Evolutionary conservation across 768 basidiomycete genomes (phyloP), one percentile per base, ranked within the genome.

Genomic region (Russula sp.): DNA sequence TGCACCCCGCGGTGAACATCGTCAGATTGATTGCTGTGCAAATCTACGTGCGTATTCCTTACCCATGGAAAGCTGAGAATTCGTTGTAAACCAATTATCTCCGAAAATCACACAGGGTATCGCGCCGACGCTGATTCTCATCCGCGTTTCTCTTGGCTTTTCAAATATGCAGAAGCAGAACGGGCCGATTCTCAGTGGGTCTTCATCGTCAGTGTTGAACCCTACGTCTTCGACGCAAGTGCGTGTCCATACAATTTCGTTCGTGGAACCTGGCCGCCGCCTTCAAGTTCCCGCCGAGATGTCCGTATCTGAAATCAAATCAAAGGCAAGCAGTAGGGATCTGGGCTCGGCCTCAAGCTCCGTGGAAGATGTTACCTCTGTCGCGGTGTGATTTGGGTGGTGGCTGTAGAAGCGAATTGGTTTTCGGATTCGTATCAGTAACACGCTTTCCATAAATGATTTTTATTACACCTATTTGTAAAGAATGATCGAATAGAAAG

Each of bases 21-120:
- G 63, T 76, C 18, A 76, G 67, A n/a, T 73, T 74, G 28, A 71
- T 78, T 38, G 74, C 78, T 28, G 72, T 74, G 28, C 79, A 80
- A 70, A 70, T 76, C 32, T 79, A 80, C 53, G 79, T 79, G 51
- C 69, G 77, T 58, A 11, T 14, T 36, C 2, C 4, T 51, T 32
- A 46, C 13, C 2, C 14, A 38, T 57, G 26, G 11, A 14, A 28
- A 5, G 38, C 20, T 1, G n/a, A 44, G 11, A 32, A 34, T 26
- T 40, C 18, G 18, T 30, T 22, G 8, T 42, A 7, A n/a, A 40
- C 36, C 24, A 5, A 13, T 18, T 34, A 26, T 13, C 24, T 11
- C 40, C 13, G 11, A 36, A 36, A 32, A 26, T 18, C 26, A 51
- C 30, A 44, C 42, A 65, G 64, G 59, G 64, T n/a, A 65, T 65